Conservation (phyloP, 768 basidiomycete genomes). For the Fomitopsis serialis region DNA sequence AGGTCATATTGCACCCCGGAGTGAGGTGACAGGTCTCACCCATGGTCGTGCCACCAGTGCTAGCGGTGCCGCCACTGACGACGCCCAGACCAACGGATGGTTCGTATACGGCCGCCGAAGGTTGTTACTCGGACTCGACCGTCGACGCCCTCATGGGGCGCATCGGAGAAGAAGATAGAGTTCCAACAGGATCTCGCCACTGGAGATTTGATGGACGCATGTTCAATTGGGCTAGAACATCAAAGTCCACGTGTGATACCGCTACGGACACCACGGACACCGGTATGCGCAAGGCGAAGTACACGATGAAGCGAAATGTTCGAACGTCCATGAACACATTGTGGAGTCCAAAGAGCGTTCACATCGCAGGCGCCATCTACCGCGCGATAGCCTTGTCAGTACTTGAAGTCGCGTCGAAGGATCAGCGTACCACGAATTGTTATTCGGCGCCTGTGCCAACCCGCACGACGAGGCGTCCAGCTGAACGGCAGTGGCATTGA, state of each 20-base stretch:
- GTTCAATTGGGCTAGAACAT: not conserved
- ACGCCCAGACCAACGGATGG: not conserved
- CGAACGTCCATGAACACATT: too few relatives aligned
- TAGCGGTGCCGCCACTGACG: not conserved
- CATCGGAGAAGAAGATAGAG: not conserved
- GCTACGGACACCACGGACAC: not conserved
- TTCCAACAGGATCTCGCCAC: not conserved
- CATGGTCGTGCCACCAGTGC: too few relatives aligned
- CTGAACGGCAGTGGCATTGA: constrained; percentile 7
- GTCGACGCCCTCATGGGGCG: not conserved
- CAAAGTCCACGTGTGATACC: not conserved
- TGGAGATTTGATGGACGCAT: not conserved
- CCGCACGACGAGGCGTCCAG: not conserved
- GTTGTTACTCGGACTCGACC: not conserved
- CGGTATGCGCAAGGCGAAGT: not conserved
- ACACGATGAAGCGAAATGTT: too few relatives aligned
- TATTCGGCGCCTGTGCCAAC: not conserved
- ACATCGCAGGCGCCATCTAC: not conserved
- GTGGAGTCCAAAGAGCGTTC: too few relatives aligned
- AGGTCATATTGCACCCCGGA: too few relatives aligned
- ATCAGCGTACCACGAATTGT: too few relatives aligned
- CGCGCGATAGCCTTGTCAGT: too few relatives aligned
- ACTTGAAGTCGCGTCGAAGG: too few relatives aligned
- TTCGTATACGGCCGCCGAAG: not conserved
- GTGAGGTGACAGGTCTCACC: too few relatives aligned